Base-by-base conservation (phyloP, 1,284 basidiomycete species). In the Boletus smithii region DNA sequence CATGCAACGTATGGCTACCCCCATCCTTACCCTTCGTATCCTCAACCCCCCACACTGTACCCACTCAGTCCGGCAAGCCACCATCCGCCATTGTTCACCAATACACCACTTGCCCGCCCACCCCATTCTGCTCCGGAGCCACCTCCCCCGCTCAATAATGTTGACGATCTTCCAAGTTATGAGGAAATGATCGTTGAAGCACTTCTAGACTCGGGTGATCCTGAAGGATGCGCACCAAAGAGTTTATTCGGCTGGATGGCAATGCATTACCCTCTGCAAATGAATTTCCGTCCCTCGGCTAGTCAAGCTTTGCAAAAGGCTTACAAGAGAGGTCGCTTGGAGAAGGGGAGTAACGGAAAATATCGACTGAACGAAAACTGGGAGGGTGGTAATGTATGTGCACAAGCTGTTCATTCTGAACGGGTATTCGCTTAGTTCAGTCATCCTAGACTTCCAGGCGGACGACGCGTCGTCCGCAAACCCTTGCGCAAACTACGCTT, bases 161-260 rank as follows among this genome's bases (percentile, higher is more conserved):
- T 68, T 0, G 85, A 88, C 32, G 86, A 88, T 58, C 70, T 91
- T 32, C 88, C 88, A 9, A 87, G 84, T 52, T 91, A 91, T 50
- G 88, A 91, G 58, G 87, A 90, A 54, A 91, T 91, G 88, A 85
- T 91, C 29, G 86, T 85, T 8, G 84, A 88, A 59, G 87, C 87
- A 0, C 69, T 91, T 18, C 62, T 70, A 22, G 84, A 82, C 46
- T 73, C 76, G 37, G 71, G 66, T 9, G 84, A 88, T 48, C 71
- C 79, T 5, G 84, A 88, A 37, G 88, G 88, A 13, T 77, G 77
- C 40, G 81, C 81, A 8, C 88, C 88, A n/a, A 91, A 88, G 60
- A 81, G 81, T 54, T 61, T 91, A 26, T 91, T 88, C 63, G 71
- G 77, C 8, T 88, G 85, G 84, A 91, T 91, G 84, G 81, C 81